Evolutionary conservation across 1,284 basidiomycete species (phyloP), one percentile per base, ranked within the genome.

Genomic region (Neotropicomus parvogracilis): DNA sequence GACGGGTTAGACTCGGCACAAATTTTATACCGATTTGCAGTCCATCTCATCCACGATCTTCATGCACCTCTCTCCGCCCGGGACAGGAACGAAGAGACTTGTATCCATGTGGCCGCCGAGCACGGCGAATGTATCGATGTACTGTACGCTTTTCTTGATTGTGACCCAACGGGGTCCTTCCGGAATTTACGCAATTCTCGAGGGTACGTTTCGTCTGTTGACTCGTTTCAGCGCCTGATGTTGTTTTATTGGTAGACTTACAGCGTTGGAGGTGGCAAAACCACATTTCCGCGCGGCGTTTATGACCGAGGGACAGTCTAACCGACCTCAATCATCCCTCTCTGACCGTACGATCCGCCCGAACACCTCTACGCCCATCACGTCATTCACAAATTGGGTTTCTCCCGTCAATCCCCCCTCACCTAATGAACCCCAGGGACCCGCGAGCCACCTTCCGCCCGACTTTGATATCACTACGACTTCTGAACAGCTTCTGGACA

Each of bases 41-140:
- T 77, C 53, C 85, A 88, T 61, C 75, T 88, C 42, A 74, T 88
- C 34, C 71, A 73, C 46, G 81, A 86, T 60, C 76, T 88, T 21
- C 76, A 75, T 34, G 81, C 83, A 5, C 83, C 85, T 0, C 62
- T 88, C 35, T 72, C 76, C 20, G 83, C 84, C 14, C 67, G 72
- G 29, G 94, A 97, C 68, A 82, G 79, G 45, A 79, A 91, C 49
- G 89, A 91, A 37, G 87, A 97, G 60, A 95, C 91, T 39, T 95
- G 94, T 56, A 83, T 97, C 54, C 95, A 98, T 71, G 77, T 97
- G 46, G 95, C 95, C 17, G 95, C 95, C 6, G 87, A 93, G 58
- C 85, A 88, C 52, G 95, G 95, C 11, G 82, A 87, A 49, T 83
- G 74, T 63, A 66, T 79, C 19, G 80, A 83, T 47, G 65, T 88